phyloP scores from a whole-genome alignment of 768 basidiomycete genomes.

The Suillus occidentalis region DNA sequence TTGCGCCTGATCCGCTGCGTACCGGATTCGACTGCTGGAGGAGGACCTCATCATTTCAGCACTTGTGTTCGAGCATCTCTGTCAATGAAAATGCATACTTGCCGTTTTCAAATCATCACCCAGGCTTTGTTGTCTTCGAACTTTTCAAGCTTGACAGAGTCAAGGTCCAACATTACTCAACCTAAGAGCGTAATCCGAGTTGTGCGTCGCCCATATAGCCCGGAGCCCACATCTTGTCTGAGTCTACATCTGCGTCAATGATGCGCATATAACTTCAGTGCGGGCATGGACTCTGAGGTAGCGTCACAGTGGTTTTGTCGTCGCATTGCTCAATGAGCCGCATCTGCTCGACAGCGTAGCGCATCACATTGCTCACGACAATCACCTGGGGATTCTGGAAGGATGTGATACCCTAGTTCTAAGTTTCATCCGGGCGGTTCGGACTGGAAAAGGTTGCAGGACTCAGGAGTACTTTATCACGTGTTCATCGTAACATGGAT shows the following conservation, averaged over 20 bases:
- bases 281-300: constrained; percentile 86
- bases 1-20: constrained; percentile 80
- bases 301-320: constrained; percentile 75
- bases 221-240: constrained; percentile 97
- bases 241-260: constrained; percentile 97
- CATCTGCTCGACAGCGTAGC: constrained; percentile 84
- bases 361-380: constrained; percentile 82
- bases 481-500: neutral
- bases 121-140: constrained; percentile 95
- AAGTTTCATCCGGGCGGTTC: constrained; percentile 18
- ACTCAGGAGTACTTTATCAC: neutral
- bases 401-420: constrained; percentile 81
- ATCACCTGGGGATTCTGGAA: constrained; percentile 78
- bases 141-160: constrained; percentile 56
- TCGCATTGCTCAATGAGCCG: constrained; percentile 98
- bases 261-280: constrained; percentile 88
- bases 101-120: constrained; percentile 93
- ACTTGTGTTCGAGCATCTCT: constrained; percentile 78
- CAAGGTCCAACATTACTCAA: neutral
- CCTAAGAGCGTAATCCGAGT: constrained; percentile 65
- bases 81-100: constrained; percentile 83
- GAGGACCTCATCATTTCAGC: constrained; percentile 91
- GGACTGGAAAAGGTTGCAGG: constrained; percentile 45
- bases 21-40: constrained; percentile 79
- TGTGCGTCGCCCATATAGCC: constrained; percentile 98